These are phyloP conservation scores for Calocera cornea DNA, from an alignment of 768 basidiomycete species.

Conservation along the genomic window DNA sequence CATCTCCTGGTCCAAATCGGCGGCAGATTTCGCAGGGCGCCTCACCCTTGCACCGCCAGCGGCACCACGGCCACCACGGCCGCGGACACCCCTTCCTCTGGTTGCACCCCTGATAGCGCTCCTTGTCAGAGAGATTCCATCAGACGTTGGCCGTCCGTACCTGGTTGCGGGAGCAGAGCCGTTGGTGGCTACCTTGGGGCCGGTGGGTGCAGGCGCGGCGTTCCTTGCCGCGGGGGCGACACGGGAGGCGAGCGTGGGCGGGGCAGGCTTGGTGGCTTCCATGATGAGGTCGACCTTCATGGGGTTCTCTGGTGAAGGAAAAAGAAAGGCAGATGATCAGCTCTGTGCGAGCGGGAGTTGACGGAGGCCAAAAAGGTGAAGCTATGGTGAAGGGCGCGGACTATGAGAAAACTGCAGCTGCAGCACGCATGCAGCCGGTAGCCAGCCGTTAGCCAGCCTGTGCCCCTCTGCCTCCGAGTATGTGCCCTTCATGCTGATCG, in stretches of 20 bases:
- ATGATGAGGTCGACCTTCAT: constrained; percentile 99
- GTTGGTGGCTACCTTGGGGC: constrained; percentile 11
- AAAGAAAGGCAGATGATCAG: constrained; percentile 8
- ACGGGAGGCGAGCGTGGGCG: constrained; percentile 59
- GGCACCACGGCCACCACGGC: constrained; percentile 31
- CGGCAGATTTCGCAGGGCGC: constrained; percentile 64
- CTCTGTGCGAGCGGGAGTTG: constrained; percentile 5
- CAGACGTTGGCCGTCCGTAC: constrained; percentile 7
- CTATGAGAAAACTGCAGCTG: background rate
- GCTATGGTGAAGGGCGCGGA: constrained; percentile 6
- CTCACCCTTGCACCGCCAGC: constrained; percentile 24
- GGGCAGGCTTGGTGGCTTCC: constrained; percentile 53
- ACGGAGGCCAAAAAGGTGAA: background rate
- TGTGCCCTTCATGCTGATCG: background rate
- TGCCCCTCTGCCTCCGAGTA: background rate
- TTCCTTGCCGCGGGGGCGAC: constrained; percentile 57
- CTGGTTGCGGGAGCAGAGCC: background rate
- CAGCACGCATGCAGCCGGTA: background rate
- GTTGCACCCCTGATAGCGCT: background rate
- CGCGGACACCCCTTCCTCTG: constrained; percentile 35
- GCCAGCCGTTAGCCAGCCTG: too few relatives aligned
- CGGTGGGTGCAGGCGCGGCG: constrained; percentile 21
- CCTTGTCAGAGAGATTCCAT: background rate
- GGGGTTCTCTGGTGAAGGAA: constrained; percentile 55
- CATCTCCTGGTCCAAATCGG: constrained; percentile 97